Evolutionary conservation across 1,139 yeast species (phyloP).

Genomic region (Suhomyces maxii): DNA sequence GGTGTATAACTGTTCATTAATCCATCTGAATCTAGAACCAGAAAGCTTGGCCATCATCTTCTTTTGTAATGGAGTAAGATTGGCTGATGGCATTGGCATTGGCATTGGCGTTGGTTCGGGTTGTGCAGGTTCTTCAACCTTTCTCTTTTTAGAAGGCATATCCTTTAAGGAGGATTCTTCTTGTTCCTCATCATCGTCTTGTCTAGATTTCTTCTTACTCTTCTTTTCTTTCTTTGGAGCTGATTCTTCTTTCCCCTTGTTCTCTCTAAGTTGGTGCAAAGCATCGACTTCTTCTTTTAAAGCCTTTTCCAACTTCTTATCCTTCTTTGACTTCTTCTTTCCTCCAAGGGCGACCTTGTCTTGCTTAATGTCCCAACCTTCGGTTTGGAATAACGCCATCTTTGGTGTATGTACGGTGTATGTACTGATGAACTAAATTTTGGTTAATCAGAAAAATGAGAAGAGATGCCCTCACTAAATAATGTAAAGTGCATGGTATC

Average conservation of each 20-base stretch:
- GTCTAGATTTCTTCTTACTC: conserved; percentile 13
- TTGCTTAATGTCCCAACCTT: conserved; percentile 75
- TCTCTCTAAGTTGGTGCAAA: conserved; percentile 26
- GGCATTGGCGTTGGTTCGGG: conserved; percentile 13
- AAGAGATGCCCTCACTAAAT: background rate
- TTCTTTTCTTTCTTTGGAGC: conserved; percentile 17
- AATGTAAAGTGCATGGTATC: too few relatives aligned
- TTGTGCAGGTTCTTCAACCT: conserved; percentile 6
- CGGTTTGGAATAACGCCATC: conserved; percentile 77
- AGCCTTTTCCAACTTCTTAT: conserved; percentile 27
- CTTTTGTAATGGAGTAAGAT: conserved; percentile 86
- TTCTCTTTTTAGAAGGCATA: conserved; percentile 11
- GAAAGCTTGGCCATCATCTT: conserved; percentile 94
- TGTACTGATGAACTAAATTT: background rate
- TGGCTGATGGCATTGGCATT: conserved; percentile 26
- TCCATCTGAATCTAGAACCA: conserved; percentile 97
- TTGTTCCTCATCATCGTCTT: conserved; percentile 6
- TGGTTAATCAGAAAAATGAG: background rate
- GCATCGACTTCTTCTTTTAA: conserved; percentile 18
- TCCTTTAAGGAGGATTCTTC: conserved; percentile 3
- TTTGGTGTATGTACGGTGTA: too few relatives aligned
- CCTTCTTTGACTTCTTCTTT: conserved; percentile 30
- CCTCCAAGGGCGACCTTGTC: conserved; percentile 52
- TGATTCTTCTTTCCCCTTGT: conserved; percentile 6
- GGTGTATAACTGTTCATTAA: conserved; percentile 91